These are phyloP conservation scores for Daldinia sp. DNA, from an alignment of 2,329 filamentous ascomycete genomes.

Conservation along the genomic window DNA sequence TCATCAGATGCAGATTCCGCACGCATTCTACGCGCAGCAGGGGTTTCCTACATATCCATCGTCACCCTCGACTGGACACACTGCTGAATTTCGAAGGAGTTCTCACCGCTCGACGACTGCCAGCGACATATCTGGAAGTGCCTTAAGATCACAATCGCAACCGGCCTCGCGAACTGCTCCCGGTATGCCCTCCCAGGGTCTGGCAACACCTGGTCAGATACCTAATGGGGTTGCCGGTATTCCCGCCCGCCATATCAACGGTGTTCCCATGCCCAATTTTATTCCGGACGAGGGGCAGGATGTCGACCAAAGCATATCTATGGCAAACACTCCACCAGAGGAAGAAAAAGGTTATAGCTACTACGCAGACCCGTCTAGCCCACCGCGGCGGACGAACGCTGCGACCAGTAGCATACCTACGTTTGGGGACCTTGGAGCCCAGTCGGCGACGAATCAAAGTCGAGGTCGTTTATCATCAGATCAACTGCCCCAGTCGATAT, in stretches of 20 bases:
- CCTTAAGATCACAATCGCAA: conserved; percentile 72
- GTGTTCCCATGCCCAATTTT: conserved; percentile 62
- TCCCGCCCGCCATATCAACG: conserved; percentile 55
- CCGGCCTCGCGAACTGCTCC: conserved; percentile 61
- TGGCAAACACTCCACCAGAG: conserved; percentile 57
- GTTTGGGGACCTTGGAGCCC: conserved; percentile 57
- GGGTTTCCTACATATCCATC: conserved; percentile 64
- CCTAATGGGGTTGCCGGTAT: conserved; percentile 50
- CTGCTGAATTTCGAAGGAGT: conserved; percentile 64
- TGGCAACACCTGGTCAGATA: conserved; percentile 47
- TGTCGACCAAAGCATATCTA: conserved; percentile 55
- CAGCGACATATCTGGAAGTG: conserved; percentile 62
- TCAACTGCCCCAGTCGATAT: conserved; percentile 61
- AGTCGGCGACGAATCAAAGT: conserved; percentile 46
- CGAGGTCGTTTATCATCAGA: conserved; percentile 62
- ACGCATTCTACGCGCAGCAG: conserved; percentile 57
- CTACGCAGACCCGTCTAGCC: conserved; percentile 47
- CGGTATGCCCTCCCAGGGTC: conserved; percentile 45
- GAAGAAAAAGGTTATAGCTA: conserved; percentile 56
- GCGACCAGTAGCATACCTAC: conserved; percentile 52
- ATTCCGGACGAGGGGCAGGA: conserved; percentile 61
- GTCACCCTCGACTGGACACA: conserved; percentile 58
- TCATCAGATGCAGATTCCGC: conserved; percentile 55
- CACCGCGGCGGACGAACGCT: conserved; percentile 39
- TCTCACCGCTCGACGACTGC: conserved; percentile 62